Percentiles rank a stretch among this genome's conserved stretches.
Evolutionary conservation across 805 yeast genomes (phyloP).

Genomic region (Kuraishia hungarica): DNA sequence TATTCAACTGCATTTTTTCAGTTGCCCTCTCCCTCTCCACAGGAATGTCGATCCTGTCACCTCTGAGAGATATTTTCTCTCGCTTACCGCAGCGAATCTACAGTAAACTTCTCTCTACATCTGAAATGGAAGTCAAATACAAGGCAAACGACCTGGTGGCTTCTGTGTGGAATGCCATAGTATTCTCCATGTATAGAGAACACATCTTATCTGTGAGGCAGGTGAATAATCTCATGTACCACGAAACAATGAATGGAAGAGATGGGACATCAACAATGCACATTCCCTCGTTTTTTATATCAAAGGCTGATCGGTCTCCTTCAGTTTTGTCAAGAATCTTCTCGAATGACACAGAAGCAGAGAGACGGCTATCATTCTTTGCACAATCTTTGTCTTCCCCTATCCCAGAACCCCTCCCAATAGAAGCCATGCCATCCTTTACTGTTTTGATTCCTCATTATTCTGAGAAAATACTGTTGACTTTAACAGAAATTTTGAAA

Average conservation of each 20-base stretch:
- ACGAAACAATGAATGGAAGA: constrained; percentile 42
- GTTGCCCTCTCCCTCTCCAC: constrained; percentile 38
- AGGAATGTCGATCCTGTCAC: constrained; percentile 48
- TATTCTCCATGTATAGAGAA: constrained; percentile 46
- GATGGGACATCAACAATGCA: constrained; percentile 26
- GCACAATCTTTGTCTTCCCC: constrained; percentile 44
- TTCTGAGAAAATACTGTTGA: constrained; percentile 37
- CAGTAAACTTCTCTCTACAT: constrained; percentile 35
- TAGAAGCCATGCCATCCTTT: constrained; percentile 38
- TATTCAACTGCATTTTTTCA: constrained; percentile 45
- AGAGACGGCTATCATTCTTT: constrained; percentile 42
- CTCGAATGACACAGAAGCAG: constrained; percentile 36
- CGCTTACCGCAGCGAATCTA: constrained; percentile 42
- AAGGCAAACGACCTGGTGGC: constrained; percentile 31
- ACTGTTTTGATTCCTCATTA: constrained; percentile 46
- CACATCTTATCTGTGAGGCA: constrained; percentile 44
- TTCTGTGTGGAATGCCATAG: constrained; percentile 46
- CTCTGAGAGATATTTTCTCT: constrained; percentile 49
- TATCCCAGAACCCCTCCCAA: constrained; percentile 38
- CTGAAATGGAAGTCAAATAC: constrained; percentile 35
- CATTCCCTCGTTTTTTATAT: constrained; percentile 38
- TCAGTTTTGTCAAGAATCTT: background rate
- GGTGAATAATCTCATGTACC: constrained; percentile 23
- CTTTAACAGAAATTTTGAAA: constrained; percentile 35
- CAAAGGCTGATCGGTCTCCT: constrained; percentile 31